These are phyloP conservation scores for Misopates orontium DNA, from an alignment of 257 asterid species.

Conservation along the genomic window DNA sequence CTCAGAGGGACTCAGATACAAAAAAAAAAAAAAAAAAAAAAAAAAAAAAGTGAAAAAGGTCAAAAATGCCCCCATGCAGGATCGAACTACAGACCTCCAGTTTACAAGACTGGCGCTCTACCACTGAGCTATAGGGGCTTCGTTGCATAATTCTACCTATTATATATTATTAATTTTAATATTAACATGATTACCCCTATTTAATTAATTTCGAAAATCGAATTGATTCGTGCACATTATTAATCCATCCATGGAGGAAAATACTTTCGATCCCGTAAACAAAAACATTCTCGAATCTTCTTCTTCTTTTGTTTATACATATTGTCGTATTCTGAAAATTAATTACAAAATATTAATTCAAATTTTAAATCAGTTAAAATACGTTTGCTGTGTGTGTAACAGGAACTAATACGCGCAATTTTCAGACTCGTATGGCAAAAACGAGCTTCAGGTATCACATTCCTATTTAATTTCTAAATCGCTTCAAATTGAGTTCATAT, in stretches of 20 bases:
- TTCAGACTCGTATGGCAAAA: conserved; percentile 74
- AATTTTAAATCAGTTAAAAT: conserved; percentile 5
- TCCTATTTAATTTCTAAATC: not conserved
- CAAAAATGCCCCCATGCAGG: too few species aligned
- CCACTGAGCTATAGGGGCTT: too few species aligned
- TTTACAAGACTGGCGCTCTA: too few species aligned
- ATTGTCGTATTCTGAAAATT: not conserved
- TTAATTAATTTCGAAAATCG: too few species aligned
- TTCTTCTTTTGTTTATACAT: not conserved
- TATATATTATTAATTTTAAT: too few species aligned
- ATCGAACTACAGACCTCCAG: too few species aligned
- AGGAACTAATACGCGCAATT: conserved; percentile 82
- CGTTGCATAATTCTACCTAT: too few species aligned
- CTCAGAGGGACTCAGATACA: too few species aligned
- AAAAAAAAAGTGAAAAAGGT: too few species aligned
- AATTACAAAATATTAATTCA: not conserved
- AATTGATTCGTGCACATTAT: too few species aligned
- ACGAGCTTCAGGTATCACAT: conserved; percentile 65
- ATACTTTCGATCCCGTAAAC: conserved; percentile 63
- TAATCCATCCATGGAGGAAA: conserved; percentile 45
- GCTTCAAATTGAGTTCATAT: not conserved
- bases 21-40: too few species aligned
- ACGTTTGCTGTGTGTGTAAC: conserved; percentile 23
- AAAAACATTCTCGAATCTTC: not conserved
- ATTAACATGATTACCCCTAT: too few species aligned